phyloP scores from a whole-genome alignment of 345 rosid species.

The Brassica rapa region DNA sequence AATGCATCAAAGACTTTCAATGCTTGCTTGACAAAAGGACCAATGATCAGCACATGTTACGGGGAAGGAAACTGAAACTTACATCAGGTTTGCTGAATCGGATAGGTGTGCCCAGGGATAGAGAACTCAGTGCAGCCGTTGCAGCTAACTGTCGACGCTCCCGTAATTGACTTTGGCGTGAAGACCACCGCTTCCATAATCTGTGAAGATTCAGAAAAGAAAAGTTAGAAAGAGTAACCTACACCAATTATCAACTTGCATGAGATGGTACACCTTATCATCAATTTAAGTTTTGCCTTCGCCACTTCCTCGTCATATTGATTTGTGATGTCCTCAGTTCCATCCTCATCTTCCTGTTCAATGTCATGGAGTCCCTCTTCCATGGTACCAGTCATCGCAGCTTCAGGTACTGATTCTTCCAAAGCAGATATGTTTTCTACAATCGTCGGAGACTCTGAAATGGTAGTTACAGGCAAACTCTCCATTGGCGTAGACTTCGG shows the following conservation, averaged over 20 bases:
- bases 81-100: conserved; percentile 54
- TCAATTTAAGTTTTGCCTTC: conserved; percentile 79
- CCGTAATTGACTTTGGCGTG: conserved; percentile 57
- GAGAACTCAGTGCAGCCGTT: conserved; percentile 67
- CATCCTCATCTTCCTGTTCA: conserved; percentile 44
- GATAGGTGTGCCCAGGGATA: conserved; percentile 76
- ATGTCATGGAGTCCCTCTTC: conserved; percentile 44
- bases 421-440: conserved; percentile 25
- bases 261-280: conserved; percentile 62
- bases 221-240: background rate
- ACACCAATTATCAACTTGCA: conserved; percentile 13
- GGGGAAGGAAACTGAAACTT: conserved; percentile 38
- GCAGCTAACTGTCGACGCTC: conserved; percentile 70
- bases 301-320: conserved; percentile 62
- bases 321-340: conserved; percentile 39
- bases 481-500: conserved; percentile 38
- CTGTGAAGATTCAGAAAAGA: conserved; percentile 45
- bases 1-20: conserved; percentile 8
- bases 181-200: conserved; percentile 77
- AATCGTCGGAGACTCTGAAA: conserved; percentile 25
- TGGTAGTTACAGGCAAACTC: conserved; percentile 29
- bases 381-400: conserved; percentile 31
- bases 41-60: background rate
- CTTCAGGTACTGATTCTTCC: conserved; percentile 38
- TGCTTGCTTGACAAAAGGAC: conserved; percentile 17